Percentiles rank a stretch among this genome's conserved stretches.
These are phyloP conservation scores for Fraxinus anomala DNA, from an alignment of 257 asterid species.

Conservation along the genomic window DNA sequence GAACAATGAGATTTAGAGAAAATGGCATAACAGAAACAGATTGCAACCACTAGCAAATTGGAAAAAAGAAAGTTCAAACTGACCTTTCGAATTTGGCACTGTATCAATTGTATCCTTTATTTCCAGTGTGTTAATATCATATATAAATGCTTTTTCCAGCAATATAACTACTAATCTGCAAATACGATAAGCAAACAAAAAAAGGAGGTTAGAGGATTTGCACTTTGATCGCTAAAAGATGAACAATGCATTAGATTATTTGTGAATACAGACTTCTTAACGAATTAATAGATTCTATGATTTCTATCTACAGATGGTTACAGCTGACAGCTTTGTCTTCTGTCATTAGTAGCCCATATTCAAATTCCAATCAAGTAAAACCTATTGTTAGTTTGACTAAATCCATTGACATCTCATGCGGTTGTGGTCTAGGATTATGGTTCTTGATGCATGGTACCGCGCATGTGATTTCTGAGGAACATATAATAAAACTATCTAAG, in stretches of 20 bases:
- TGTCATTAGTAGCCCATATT: background rate
- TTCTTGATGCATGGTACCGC: constrained; percentile 3
- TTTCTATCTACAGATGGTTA: constrained; percentile 8
- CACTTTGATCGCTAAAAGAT: constrained; percentile 18
- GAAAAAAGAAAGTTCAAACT: constrained; percentile 24
- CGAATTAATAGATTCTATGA: constrained; percentile 8
- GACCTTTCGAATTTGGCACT: constrained; percentile 79
- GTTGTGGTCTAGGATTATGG: background rate
- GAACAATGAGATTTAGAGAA: background rate
- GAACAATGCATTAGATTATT: constrained; percentile 16
- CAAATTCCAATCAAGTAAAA: constrained; percentile 4
- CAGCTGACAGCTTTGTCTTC: background rate
- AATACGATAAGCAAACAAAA: constrained; percentile 23
- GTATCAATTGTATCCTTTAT: constrained; percentile 76
- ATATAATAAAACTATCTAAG: constrained; percentile 3
- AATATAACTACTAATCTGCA: constrained; percentile 80
- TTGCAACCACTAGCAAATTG: constrained; percentile 8
- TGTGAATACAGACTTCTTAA: constrained; percentile 15
- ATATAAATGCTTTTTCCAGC: constrained; percentile 76
- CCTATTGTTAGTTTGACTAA: background rate
- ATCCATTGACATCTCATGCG: background rate
- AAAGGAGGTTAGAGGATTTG: constrained; percentile 12
- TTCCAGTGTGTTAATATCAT: constrained; percentile 71
- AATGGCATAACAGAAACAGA: background rate
- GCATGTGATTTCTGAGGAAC: constrained; percentile 4